Percentiles rank a stretch among this genome's conserved stretches.
These are phyloP conservation scores for Candida oleophila DNA, from an alignment of 805 yeast species.

Conservation along the genomic window DNA sequence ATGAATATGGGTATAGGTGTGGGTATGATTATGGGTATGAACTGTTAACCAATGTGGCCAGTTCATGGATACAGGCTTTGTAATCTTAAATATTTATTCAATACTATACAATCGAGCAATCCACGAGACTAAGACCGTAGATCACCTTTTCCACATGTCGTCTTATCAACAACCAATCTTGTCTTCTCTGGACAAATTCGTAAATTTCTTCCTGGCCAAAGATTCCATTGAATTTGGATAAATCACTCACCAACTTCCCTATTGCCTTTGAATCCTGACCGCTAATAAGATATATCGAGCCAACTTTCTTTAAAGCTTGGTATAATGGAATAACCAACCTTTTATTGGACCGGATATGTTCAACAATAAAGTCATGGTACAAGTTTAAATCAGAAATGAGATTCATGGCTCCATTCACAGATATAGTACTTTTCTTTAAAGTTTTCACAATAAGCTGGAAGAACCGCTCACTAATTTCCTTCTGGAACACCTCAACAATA, in stretches of 20 bases:
- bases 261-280: constrained; percentile 76
- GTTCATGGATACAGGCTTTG: too few species aligned
- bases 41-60: too few species aligned
- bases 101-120: constrained; percentile 57
- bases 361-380: constrained; percentile 66
- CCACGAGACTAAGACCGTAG: constrained; percentile 84
- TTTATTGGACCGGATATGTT: constrained; percentile 51
- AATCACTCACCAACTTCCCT: constrained; percentile 79
- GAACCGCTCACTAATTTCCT: constrained; percentile 87
- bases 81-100: too few species aligned
- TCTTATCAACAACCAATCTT: constrained; percentile 80
- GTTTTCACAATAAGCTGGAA: constrained; percentile 74
- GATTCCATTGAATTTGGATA: constrained; percentile 83
- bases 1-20: too few species aligned
- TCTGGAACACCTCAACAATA: constrained; percentile 88
- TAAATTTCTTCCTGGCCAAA: constrained; percentile 93
- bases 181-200: constrained; percentile 82
- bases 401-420: constrained; percentile 78
- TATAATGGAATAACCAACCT: constrained; percentile 73
- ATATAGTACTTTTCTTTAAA: constrained; percentile 67
- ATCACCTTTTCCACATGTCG: constrained; percentile 88
- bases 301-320: constrained; percentile 78
- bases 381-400: constrained; percentile 80
- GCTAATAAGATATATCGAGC: constrained; percentile 74
- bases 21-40: too few species aligned